A percentile compares a stretch with the other conserved stretches of the same genome.
phyloP scores from a whole-genome alignment of 352 stramenopile genomes.

The Blastocystis hominis region DNA sequence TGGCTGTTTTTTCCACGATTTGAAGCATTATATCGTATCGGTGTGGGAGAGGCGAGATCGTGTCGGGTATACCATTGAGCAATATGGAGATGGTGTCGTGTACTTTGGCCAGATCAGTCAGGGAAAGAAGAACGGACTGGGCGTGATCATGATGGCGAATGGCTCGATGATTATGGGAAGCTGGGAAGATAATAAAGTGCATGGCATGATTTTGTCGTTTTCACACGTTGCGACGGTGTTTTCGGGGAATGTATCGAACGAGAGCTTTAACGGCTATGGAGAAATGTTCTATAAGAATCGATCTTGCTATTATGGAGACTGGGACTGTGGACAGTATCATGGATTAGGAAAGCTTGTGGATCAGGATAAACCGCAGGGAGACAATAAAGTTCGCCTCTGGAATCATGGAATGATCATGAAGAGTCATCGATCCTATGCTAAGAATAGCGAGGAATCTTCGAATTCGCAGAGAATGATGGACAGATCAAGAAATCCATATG shows the following conservation, averaged over 20 bases:
- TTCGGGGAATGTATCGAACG: neutral
- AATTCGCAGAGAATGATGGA: no score
- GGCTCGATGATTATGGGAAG: neutral
- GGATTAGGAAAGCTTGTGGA: neutral
- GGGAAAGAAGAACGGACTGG: neutral
- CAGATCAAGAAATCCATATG: no score
- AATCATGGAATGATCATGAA: neutral
- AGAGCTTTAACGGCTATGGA: slow-evolving; percentile 28
- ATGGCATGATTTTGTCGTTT: neutral
- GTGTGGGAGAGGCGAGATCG: neutral
- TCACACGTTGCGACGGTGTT: neutral
- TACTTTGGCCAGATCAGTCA: neutral
- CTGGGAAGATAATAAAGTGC: neutral
- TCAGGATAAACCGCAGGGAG: neutral
- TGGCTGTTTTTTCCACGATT: neutral
- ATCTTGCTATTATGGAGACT: neutral
- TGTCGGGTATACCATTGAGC: neutral
- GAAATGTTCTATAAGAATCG: slow-evolving; percentile 51
- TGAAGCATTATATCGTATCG: neutral
- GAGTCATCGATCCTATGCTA: neutral
- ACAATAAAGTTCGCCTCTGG: neutral
- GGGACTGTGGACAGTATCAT: slow-evolving; percentile 35
- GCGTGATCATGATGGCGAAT: neutral
- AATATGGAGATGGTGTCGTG: neutral
- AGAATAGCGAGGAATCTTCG: no score